Evolutionary conservation across 768 basidiomycete species (phyloP), one percentile per base, ranked within the genome.

Genomic region (Cytidiella melzeri): DNA sequence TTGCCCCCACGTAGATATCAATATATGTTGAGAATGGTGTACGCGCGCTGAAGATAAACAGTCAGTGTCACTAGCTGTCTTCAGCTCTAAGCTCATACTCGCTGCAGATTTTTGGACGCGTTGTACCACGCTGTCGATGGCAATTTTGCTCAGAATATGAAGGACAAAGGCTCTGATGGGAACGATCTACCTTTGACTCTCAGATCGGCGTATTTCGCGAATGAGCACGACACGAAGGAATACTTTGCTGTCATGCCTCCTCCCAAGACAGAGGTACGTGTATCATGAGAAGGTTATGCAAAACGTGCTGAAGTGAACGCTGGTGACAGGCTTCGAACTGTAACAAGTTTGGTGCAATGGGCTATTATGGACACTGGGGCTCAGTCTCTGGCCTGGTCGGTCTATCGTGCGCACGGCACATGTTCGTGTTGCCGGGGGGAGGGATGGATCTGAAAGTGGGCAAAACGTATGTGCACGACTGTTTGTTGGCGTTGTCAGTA

Each of bases 311-410:
- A 27, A 27, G 9, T 19, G 3, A 13, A 20, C 5, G 23, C 20
- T 11, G 4, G 10, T 7, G 41, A 24, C 39, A 53, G 54, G 24
- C 43, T 1, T 48, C 51, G 1, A 58, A 49, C 0, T 58, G 57
- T 45, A 42, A 52, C 28, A 45, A 56, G n/a, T 58, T 58, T 38
- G 52, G 15, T 1, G 57, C 57, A 1, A 55, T 58, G 52, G 52
- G 47, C 1, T 40, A 38, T 20, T 47, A 48, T 9, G 41, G 44
- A 12, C 48, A 55, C 26, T 47, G 49, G 25, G 55, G 52, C 11
- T 18, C 20, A 2, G 49, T 55, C 5, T 51, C 57, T 2, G 57
- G 57, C 1, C 50, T 50, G 1, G 41, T 58, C 5, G 51, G 55
- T 1, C 1, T 58, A 3, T 36, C 41, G 5, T 58, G 57, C 37